A percentile compares a stretch with the other conserved stretches of the same genome.
phyloP scores from a whole-genome alignment of 2,329 filamentous ascomycete genomes.

The Cytospora chrysosperma region DNA sequence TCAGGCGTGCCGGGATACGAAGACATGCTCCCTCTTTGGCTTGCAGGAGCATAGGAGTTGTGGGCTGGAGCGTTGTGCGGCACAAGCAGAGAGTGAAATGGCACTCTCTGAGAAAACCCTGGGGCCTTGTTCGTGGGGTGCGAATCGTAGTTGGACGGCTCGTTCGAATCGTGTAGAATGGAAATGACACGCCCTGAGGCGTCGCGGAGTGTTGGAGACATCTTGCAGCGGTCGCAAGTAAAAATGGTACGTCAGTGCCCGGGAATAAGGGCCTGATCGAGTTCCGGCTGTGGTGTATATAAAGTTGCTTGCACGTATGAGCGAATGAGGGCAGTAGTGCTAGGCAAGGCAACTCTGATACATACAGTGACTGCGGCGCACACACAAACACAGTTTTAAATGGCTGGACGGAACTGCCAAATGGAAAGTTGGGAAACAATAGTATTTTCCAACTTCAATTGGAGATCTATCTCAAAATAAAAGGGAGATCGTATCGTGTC shows the following conservation, averaged over 20 bases:
- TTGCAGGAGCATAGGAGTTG: constrained; percentile 1
- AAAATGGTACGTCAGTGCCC: neutral
- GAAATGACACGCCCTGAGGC: constrained; percentile 22
- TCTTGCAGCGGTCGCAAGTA: neutral
- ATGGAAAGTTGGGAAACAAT: neutral
- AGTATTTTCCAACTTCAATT: neutral
- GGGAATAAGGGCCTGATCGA: neutral
- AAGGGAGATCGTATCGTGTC: neutral
- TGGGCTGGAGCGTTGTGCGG: constrained; percentile 6
- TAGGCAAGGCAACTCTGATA: neutral
- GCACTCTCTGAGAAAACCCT: neutral
- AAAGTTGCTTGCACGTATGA: neutral
- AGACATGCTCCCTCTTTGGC: constrained; percentile 26
- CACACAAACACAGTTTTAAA: neutral
- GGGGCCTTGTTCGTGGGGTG: neutral
- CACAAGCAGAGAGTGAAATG: neutral
- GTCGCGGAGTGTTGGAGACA: constrained; percentile 17
- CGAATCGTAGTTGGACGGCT: constrained; percentile 5
- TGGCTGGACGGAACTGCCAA: neutral
- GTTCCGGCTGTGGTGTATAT: neutral
- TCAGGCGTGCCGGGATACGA: constrained; percentile 54
- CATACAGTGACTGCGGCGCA: neutral
- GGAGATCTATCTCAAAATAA: neutral
- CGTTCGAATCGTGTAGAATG: constrained; percentile 18
- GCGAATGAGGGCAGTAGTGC: neutral